These are phyloP conservation scores for Moesziomyces sp. DNA, from an alignment of 1,284 basidiomycete species.

Conservation along the genomic window DNA sequence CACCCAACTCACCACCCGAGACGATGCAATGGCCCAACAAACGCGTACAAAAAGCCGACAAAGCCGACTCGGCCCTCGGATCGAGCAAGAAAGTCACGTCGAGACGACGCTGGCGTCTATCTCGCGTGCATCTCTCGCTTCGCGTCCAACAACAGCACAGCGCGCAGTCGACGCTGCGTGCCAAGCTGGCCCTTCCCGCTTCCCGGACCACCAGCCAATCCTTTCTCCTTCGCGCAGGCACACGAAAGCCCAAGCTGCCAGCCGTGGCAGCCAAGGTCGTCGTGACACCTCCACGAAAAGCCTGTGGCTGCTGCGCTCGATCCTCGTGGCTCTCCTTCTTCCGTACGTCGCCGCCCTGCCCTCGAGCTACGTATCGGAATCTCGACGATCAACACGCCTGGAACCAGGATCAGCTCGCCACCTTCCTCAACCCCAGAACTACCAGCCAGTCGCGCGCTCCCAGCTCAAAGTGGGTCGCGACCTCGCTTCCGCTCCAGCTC, in stretches of 20 bases:
- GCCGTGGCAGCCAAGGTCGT: background rate
- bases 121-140: constrained; percentile 21
- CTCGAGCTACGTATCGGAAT: constrained; percentile 4
- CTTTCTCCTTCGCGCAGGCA: constrained; percentile 3
- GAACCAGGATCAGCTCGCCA: constrained; percentile 18
- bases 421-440: constrained; percentile 10
- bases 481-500: constrained; percentile 13
- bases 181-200: constrained; percentile 5
- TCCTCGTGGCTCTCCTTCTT: constrained; percentile 35
- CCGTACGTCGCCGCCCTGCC: constrained; percentile 35
- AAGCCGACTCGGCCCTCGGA: background rate
- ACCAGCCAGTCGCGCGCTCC: constrained; percentile 4
- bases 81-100: constrained; percentile 11
- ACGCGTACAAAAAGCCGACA: constrained; percentile 9
- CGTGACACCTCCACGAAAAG: background rate
- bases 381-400: constrained; percentile 27
- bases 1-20: background rate
- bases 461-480: constrained; percentile 3
- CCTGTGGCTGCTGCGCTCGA: constrained; percentile 31
- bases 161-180: constrained; percentile 1
- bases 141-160: constrained; percentile 11
- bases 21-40: constrained; percentile 44
- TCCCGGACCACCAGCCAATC: constrained; percentile 13
- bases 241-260: background rate
- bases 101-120: constrained; percentile 43